Evolutionary conservation across 352 stramenopile species (phyloP).

Genomic region (Phytophthora chlamydospora): DNA sequence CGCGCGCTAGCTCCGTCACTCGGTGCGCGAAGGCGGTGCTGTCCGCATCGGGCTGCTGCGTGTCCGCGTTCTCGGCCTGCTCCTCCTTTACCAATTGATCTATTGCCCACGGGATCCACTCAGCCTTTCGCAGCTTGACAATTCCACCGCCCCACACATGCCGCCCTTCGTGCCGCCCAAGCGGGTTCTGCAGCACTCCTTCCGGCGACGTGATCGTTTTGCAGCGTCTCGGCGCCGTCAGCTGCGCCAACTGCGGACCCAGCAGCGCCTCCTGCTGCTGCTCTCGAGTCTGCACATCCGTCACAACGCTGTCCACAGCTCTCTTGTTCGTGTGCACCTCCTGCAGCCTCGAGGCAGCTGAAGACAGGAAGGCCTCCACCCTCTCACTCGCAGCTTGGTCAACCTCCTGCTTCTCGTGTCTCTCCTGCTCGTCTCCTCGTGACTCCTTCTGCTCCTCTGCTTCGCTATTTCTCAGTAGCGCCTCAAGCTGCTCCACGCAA

Average conservation of each 20-base stretch:
- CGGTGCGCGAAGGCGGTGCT: constrained; percentile 38
- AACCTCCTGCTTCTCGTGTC: constrained; percentile 1
- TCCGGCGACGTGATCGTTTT: constrained; percentile 42
- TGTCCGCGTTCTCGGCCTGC: constrained; percentile 20
- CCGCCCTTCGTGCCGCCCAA: constrained; percentile 52
- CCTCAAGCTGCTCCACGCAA: constrained; percentile 25
- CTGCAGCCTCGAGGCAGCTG: constrained; percentile 41
- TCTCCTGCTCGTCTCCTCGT: constrained; percentile 1
- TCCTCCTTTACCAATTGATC: constrained; percentile 61
- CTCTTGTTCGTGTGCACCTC: constrained; percentile 22
- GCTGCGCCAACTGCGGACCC: constrained; percentile 6
- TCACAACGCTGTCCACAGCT: neutral
- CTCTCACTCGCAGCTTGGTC: constrained; percentile 9
- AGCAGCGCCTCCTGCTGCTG: constrained; percentile 12
- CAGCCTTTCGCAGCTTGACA: constrained; percentile 55
- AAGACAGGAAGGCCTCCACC: constrained; percentile 50
- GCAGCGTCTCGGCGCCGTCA: neutral
- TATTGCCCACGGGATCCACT: constrained; percentile 66
- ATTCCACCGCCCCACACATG: constrained; percentile 75
- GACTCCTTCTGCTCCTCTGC: neutral
- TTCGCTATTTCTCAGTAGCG: constrained; percentile 3
- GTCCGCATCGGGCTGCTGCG: constrained; percentile 10
- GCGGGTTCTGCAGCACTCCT: constrained; percentile 56
- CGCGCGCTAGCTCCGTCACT: constrained; percentile 52
- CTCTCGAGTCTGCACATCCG: constrained; percentile 8